Evolutionary conservation across 139 green algal genomes (phyloP).

Genomic region (Desmodesmus armatus): DNA sequence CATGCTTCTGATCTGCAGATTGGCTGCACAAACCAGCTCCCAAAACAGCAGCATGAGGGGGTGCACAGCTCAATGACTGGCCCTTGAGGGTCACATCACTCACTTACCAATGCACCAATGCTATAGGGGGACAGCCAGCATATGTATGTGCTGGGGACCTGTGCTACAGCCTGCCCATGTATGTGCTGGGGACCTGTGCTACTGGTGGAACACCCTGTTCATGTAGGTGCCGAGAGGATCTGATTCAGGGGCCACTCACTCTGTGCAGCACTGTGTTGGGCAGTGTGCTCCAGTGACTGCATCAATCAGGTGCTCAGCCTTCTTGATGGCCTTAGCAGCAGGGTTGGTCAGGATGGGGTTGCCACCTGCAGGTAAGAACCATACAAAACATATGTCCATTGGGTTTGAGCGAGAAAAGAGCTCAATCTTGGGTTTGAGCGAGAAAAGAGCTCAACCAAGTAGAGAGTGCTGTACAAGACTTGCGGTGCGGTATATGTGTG

Average conservation of each 20-base stretch:
- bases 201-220: neutral
- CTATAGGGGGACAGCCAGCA: neutral
- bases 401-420: too few species aligned
- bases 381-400: too few species aligned
- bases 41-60: neutral
- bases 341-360: conserved; percentile 19
- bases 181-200: neutral
- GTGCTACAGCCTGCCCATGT: neutral
- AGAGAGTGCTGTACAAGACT: too few species aligned
- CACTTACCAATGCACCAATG: neutral
- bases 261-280: conserved; percentile 31
- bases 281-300: neutral
- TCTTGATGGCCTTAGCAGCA: neutral
- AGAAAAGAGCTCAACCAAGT: too few species aligned
- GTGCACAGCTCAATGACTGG: conserved; percentile 3
- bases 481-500: too few species aligned
- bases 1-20: conserved; percentile 25
- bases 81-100: neutral
- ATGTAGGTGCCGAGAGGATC: neutral
- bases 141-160: neutral
- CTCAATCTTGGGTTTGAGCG: too few species aligned
- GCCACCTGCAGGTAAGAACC: too few species aligned
- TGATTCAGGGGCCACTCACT: conserved; percentile 5
- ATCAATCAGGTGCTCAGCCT: neutral
- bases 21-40: neutral